phyloP scores from a whole-genome alignment of 257 asterid species.

The Henckelia pumila region DNA sequence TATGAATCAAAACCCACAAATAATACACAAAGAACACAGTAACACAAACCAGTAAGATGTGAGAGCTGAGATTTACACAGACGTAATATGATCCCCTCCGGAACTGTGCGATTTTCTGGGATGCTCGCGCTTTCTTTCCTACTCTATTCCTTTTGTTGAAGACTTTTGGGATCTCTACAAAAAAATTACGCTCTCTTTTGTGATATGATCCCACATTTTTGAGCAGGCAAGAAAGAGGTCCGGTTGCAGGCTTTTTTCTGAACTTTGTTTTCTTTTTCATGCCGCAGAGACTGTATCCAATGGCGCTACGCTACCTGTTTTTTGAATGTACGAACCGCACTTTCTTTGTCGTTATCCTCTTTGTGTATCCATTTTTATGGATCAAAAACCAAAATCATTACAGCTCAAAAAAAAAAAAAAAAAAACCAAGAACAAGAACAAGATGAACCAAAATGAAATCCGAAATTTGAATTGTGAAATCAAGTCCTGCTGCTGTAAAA shows the following conservation, averaged over 20 bases:
- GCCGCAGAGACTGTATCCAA: slow-evolving; percentile 32
- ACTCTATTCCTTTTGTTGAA: too few relatives aligned
- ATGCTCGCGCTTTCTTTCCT: slow-evolving; percentile 9
- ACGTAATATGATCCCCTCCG: slow-evolving; percentile 23
- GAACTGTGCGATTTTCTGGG: slow-evolving; percentile 33
- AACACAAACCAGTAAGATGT: too few relatives aligned
- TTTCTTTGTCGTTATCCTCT: too few relatives aligned
- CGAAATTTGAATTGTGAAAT: background rate
- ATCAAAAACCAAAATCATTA: background rate
- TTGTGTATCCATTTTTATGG: background rate
- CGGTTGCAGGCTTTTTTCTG: background rate
- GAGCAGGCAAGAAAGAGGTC: slow-evolving; percentile 4
- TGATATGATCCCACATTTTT: background rate
- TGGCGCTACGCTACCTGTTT: slow-evolving; percentile 48
- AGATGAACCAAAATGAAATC: too few relatives aligned
- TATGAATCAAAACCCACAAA: background rate
- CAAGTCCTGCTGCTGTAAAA: background rate
- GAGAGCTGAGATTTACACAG: slow-evolving; percentile 30
- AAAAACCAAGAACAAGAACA: too few relatives aligned
- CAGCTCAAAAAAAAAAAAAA: too few relatives aligned
- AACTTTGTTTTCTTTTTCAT: background rate
- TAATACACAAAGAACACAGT: background rate
- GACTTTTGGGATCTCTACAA: slow-evolving; percentile 29
- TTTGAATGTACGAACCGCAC: slow-evolving; percentile 45
- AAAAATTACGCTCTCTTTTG: slow-evolving; percentile 26